Evolutionary conservation across 768 basidiomycete species (phyloP), one percentile per base, ranked within the genome.

Genomic region (Amanita pallidorosea): DNA sequence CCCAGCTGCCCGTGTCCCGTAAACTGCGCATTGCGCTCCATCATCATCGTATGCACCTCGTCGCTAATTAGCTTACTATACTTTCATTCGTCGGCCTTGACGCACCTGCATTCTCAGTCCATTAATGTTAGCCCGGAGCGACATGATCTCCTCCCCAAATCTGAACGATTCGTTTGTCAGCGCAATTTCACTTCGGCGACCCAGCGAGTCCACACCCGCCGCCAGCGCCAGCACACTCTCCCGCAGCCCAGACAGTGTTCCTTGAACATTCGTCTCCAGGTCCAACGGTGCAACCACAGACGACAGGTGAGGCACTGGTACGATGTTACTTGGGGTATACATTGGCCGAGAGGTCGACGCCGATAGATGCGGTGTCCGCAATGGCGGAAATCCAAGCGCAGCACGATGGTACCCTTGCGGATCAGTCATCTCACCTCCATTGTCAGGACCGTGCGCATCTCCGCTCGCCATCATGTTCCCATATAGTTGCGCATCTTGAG

Each of bases 61-160:
- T 15, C 17, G 31, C 38, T 34, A 49, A 54, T 45, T 54, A 52
- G 55, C 55, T 7, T 33, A 51, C 57, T 51, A 56, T 27, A 53
- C 1, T 29, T 46, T 52, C 33, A 41, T 49, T 27, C 37, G 35
- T 44, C 47, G 31, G 37, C 43, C 43, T 22, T 33, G 22, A 65
- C 75, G 11, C 51, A 87, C 81, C 77, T 89, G 88, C 73, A 90
- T 84, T 49, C 88, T 72, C 42, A 91, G 63, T 2, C 87, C 88
- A 55, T 89, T 84, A 38, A 89, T 70, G 46, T 73, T 79, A 20
- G 76, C 83, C 46, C 83, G 74, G 45, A 91, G 58, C 18, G 80
- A 78, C 57, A 79, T 77, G 29, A 87, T 71, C 61, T 91, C 88
- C 56, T 91, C 88, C 40, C 78, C 80, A 53, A 83, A 65, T 54